Evolutionary conservation across 306 rosid genomes (phyloP).

Genomic region (Dalbergia cochinchinensis): DNA sequence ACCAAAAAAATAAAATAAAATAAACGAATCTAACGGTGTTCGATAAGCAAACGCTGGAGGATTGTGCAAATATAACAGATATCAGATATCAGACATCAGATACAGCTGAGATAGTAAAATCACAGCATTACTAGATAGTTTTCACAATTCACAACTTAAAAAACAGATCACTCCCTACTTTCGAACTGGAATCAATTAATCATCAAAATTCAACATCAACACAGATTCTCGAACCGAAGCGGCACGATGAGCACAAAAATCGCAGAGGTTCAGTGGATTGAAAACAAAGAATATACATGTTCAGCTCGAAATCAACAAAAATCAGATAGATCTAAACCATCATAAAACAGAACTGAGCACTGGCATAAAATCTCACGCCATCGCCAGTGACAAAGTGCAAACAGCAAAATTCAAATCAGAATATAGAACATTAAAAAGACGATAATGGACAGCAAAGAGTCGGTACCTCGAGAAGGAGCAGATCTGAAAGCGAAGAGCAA

Average conservation of each 20-base stretch:
- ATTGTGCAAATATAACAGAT: not conserved
- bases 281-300: not conserved
- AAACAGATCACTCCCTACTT: not conserved
- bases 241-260: not conserved
- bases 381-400: slow-evolving; percentile 4
- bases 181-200: not conserved
- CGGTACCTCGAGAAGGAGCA: slow-evolving; percentile 17
- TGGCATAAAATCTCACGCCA: slow-evolving; percentile 1
- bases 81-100: slow-evolving; percentile 24
- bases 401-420: not conserved
- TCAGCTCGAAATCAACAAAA: slow-evolving; percentile 17
- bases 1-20: not conserved
- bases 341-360: not conserved
- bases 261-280: not conserved
- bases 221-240: slow-evolving; percentile 11
- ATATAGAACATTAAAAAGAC: not conserved
- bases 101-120: not conserved
- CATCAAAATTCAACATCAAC: slow-evolving; percentile 35
- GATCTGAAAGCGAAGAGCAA: slow-evolving; percentile 50
- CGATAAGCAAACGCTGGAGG: not conserved
- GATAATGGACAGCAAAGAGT: slow-evolving; percentile 4
- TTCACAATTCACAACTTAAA: slow-evolving; percentile 24
- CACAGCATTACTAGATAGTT: slow-evolving; percentile 22
- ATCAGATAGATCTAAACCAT: slow-evolving; percentile 47
- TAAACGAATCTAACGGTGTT: not conserved